Evolutionary conservation across 768 basidiomycete species (phyloP).

Genomic region (Chlorophyllum brunneum): DNA sequence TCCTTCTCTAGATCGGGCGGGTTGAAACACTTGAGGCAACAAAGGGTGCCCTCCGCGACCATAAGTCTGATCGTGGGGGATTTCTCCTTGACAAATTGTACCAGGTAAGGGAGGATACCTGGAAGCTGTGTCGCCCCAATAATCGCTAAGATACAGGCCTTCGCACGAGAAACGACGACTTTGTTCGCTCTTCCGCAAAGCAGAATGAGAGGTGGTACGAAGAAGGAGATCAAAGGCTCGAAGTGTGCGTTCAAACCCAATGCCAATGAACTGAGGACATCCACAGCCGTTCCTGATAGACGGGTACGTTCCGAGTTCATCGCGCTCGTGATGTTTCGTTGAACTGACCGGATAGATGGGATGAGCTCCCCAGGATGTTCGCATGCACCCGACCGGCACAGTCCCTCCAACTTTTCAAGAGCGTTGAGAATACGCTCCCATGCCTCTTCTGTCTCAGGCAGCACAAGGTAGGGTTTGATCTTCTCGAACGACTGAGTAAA

Average conservation of each 20-base stretch:
- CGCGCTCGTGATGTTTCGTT: slow-evolving; percentile 51
- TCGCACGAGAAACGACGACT: slow-evolving; percentile 66
- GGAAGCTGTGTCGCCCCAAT: slow-evolving; percentile 68
- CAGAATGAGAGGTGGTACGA: slow-evolving; percentile 63
- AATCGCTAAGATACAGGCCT: slow-evolving; percentile 52
- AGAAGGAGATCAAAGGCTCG: slow-evolving; percentile 61
- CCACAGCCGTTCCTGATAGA: slow-evolving; percentile 63
- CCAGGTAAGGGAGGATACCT: slow-evolving; percentile 55
- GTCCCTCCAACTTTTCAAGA: slow-evolving; percentile 39
- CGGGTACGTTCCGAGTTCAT: slow-evolving; percentile 73
- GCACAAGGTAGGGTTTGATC: slow-evolving; percentile 34
- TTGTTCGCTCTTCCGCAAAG: slow-evolving; percentile 78
- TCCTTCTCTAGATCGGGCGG: slow-evolving; percentile 79
- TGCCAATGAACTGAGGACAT: slow-evolving; percentile 54
- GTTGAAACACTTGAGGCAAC: slow-evolving; percentile 70
- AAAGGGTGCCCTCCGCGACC: slow-evolving; percentile 61
- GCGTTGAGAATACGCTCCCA: slow-evolving; percentile 68
- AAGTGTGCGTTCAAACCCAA: slow-evolving; percentile 56
- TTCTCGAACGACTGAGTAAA: slow-evolving; percentile 29
- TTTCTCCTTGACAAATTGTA: slow-evolving; percentile 64
- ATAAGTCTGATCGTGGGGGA: slow-evolving; percentile 57
- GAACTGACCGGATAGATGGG: slow-evolving; percentile 43
- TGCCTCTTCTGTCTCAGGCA: slow-evolving; percentile 71
- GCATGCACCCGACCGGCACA: slow-evolving; percentile 51
- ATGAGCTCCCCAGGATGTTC: slow-evolving; percentile 48